Conservation (phyloP, 148 eudicot genomes). For the Simmondsia chinensis region DNA sequence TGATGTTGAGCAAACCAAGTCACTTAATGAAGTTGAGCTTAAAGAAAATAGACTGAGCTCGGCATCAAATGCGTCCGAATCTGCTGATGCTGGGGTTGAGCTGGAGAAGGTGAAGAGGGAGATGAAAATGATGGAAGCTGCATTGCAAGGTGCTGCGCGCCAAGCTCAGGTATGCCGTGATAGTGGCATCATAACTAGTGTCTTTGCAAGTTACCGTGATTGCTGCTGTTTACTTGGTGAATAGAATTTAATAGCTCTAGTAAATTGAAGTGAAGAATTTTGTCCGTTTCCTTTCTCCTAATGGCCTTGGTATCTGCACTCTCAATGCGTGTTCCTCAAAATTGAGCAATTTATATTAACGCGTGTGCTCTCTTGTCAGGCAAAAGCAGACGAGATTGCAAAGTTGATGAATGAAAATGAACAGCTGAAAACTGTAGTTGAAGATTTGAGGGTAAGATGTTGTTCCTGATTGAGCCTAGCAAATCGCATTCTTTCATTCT, state of each 20-base stretch:
- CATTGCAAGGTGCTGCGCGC: slow-evolving; percentile 91
- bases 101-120: slow-evolving; percentile 75
- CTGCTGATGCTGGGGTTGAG: slow-evolving; percentile 41
- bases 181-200: too few relatives aligned
- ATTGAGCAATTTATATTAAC: too few relatives aligned
- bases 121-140: slow-evolving; percentile 97
- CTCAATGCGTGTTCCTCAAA: too few relatives aligned
- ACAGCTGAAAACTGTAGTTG: slow-evolving; percentile 58
- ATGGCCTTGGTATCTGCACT: too few relatives aligned
- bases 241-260: too few relatives aligned
- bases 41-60: slow-evolving; percentile 35
- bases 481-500: too few relatives aligned
- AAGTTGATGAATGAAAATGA: slow-evolving; percentile 90
- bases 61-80: slow-evolving; percentile 31
- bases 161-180: slow-evolving; percentile 80
- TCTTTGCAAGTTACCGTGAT: too few relatives aligned
- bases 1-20: too few relatives aligned
- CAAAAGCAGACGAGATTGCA: slow-evolving; percentile 96
- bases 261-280: too few relatives aligned
- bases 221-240: too few relatives aligned
- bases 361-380: slow-evolving; percentile 33
- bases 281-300: too few relatives aligned
- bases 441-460: slow-evolving; percentile 59
- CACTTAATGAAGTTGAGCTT: slow-evolving; percentile 26
- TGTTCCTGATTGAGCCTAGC: too few relatives aligned